Conservation (phyloP, 2,329 filamentous ascomycete genomes). For the Cercospora sp. region DNA sequence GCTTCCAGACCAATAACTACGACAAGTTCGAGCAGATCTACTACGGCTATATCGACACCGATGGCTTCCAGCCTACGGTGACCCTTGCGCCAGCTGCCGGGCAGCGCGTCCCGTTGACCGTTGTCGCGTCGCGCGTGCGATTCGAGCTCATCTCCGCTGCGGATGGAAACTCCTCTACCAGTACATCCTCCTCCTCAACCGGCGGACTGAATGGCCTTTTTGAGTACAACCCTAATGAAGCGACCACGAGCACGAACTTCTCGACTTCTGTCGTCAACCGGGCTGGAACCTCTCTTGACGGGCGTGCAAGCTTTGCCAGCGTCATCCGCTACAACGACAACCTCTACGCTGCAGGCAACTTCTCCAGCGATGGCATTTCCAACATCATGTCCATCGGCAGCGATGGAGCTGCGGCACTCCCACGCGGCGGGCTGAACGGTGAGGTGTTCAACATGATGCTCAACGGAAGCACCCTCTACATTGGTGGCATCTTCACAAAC, state of each 20-base stretch:
- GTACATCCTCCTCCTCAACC: slow-evolving; percentile 54
- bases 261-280: slow-evolving; percentile 72
- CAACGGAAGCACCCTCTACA: slow-evolving; percentile 67
- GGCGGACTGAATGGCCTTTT: slow-evolving; percentile 86
- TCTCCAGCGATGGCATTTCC: slow-evolving; percentile 64
- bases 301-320: slow-evolving; percentile 67
- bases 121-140: slow-evolving; percentile 87
- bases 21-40: slow-evolving; percentile 97
- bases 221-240: slow-evolving; percentile 73
- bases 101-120: slow-evolving; percentile 65
- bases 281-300: slow-evolving; percentile 69
- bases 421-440: slow-evolving; percentile 75
- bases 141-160: slow-evolving; percentile 74
- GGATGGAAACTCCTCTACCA: slow-evolving; percentile 53
- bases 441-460: slow-evolving; percentile 71
- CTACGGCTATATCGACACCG: slow-evolving; percentile 78
- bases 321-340: slow-evolving; percentile 59
- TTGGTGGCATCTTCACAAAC: slow-evolving; percentile 81
- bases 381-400: slow-evolving; percentile 74
- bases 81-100: slow-evolving; percentile 70
- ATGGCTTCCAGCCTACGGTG: slow-evolving; percentile 76
- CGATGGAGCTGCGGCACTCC: slow-evolving; percentile 61
- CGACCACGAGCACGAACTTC: slow-evolving; percentile 62
- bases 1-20: slow-evolving; percentile 91
- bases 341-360: slow-evolving; percentile 81